Conservation (phyloP, 2,329 filamentous ascomycete genomes). For the Raffaelea deltoideospora region DNA sequence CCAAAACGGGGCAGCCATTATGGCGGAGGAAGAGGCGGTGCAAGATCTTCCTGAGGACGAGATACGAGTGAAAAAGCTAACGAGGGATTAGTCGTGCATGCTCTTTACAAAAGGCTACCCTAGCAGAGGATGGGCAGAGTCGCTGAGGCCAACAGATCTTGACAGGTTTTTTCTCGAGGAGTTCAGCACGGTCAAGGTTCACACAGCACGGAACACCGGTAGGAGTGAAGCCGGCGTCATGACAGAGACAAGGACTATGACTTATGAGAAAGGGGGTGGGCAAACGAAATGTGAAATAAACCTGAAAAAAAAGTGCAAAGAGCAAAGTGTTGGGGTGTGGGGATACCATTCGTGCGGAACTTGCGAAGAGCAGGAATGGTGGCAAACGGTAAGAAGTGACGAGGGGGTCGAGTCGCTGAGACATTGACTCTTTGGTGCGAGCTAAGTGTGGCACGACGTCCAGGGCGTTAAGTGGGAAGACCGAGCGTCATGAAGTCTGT, state of each 20-base stretch:
- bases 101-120: too few relatives aligned
- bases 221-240: slow-evolving; percentile 34
- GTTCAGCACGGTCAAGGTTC: slow-evolving; percentile 27
- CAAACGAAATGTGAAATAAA: not conserved
- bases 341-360: too few relatives aligned
- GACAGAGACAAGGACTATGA: slow-evolving; percentile 25
- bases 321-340: too few relatives aligned
- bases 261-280: slow-evolving; percentile 13
- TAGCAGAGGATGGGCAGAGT: not conserved
- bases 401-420: too few relatives aligned
- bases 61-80: slow-evolving; percentile 19
- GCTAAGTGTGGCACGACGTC: too few relatives aligned
- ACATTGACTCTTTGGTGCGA: too few relatives aligned
- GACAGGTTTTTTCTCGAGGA: not conserved
- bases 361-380: too few relatives aligned
- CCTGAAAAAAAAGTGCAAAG: too few relatives aligned
- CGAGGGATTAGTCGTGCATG: not conserved
- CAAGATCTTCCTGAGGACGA: slow-evolving; percentile 30
- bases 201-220: slow-evolving; percentile 37
- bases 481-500: too few relatives aligned
- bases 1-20: slow-evolving; percentile 19
- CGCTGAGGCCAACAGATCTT: too few relatives aligned
- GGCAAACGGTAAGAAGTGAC: too few relatives aligned
- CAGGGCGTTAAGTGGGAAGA: too few relatives aligned
- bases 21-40: slow-evolving; percentile 27